Evolutionary conservation across 768 basidiomycete genomes (phyloP).

Genomic region (Lentinula aciculospora): DNA sequence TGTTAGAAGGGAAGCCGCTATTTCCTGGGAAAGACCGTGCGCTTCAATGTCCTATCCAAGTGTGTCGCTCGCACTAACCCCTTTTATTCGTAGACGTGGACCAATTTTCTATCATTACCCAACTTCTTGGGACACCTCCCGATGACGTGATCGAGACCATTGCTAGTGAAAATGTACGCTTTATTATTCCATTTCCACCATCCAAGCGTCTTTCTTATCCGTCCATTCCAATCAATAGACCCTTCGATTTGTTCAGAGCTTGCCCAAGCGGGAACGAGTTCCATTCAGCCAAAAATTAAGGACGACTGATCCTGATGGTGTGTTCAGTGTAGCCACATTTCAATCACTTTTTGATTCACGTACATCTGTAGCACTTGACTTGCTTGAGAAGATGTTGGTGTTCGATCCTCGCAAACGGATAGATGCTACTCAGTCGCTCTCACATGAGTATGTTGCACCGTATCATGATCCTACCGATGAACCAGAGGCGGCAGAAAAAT

Average conservation of each 20-base stretch:
- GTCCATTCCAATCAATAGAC: slow-evolving; percentile 48
- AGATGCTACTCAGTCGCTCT: slow-evolving; percentile 85
- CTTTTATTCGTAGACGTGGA: slow-evolving; percentile 77
- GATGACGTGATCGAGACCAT: slow-evolving; percentile 99
- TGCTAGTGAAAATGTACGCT: slow-evolving; percentile 88
- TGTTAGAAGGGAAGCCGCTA: slow-evolving; percentile 97
- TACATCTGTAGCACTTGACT: slow-evolving; percentile 66
- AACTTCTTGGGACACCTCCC: slow-evolving; percentile 95
- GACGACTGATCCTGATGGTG: slow-evolving; percentile 82
- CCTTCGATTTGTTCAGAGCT: slow-evolving; percentile 94
- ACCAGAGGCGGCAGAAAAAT: slow-evolving; percentile 87
- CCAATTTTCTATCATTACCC: slow-evolving; percentile 99
- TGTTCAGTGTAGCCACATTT: slow-evolving; percentile 25
- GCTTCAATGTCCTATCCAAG: slow-evolving; percentile 28
- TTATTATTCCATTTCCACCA: neutral
- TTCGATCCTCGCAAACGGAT: slow-evolving; percentile 98
- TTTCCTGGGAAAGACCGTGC: slow-evolving; percentile 99
- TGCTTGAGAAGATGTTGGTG: slow-evolving; percentile 98
- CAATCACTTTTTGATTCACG: neutral
- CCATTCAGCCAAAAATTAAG: slow-evolving; percentile 93
- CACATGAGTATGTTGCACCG: slow-evolving; percentile 90
- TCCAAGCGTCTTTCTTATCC: neutral
- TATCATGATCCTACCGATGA: slow-evolving; percentile 99
- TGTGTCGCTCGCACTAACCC: slow-evolving; percentile 7
- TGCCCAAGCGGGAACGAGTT: slow-evolving; percentile 93